Base-by-base conservation (phyloP, 2,329 filamentous ascomycete species). In the Podosphaera fusca region DNA sequence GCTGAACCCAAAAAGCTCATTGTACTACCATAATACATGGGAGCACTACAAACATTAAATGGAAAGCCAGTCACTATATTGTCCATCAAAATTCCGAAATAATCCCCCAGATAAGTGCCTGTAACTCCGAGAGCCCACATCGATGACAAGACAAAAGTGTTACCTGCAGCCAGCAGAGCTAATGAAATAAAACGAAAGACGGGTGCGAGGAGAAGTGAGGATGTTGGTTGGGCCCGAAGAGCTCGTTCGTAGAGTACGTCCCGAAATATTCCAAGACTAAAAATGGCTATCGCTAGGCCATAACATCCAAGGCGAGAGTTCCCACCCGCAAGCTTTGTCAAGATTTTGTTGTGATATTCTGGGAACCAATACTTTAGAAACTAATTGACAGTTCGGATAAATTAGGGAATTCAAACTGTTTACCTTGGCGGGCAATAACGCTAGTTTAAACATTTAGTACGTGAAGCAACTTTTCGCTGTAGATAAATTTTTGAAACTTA, bases 81-180 rank as follows among this genome's bases (percentile, higher is more conserved):
- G 68, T 96, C 90, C 88, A 95, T 94, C 62, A 98, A 76, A 69
- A 96, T 95, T 64, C 92, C 92, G 68, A 96, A 98, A 75, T 98
- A 98, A 74, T 98, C 92, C 64, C 92, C 92, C 40, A 98, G 75
- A 69, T 95, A 98, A 42, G 92, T 98, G 61, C 92, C 92, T 0
- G 88, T 95, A 66, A 98, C 80, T 58, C 92, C 92, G 46, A 98
- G 80, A 38, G 82, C 85, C 81, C 82, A 95, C 72, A 94, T 96
- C 60, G 85, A 92, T 38, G 84, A 83, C 55, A 96, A 65, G 55
- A 98, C 92, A 40, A 98, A 80, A 55, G 84, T 70, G 70, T 95
- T 95, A 58, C 92, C 92, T 42, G 73, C 67, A 34, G 76, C 75
- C 64, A 96, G 78, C 57, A 96, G 78, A 3, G 73, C 77, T 61